Base-by-base conservation (phyloP, 2,329 filamentous ascomycete genomes). In the Sphaerulina musiva region DNA sequence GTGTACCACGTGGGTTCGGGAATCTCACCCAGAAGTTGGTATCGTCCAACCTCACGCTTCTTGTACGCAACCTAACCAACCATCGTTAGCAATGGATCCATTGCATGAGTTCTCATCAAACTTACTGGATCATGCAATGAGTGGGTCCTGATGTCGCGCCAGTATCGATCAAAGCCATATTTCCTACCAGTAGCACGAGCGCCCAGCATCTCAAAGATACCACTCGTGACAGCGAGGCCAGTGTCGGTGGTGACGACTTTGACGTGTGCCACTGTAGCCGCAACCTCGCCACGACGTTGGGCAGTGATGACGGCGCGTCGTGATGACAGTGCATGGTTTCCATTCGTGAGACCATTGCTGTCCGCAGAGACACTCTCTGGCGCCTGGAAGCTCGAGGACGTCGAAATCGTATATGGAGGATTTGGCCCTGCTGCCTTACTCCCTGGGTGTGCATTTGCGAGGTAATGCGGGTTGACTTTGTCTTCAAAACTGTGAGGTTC, bases 111-210 rank as follows among this genome's bases (percentile, higher is more conserved):
- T 29, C 26, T 29, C 26, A 1, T 29, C 26, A 7, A 29, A 29
- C 26, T 29, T 29, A 86, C 81, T 0, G 82, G 83, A 66, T 86
- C 83, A 68, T 86, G 83, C 61, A 86, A 66, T 0, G 77, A 80
- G 68, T 86, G 83, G 4, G 82, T 85, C 4, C 83, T 69, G n/a
- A 85, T 71, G 62, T 86, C 82, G 44, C 83, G 74, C 81, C 81
- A 86, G 67, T 82, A 86, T 1, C 82, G 72, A 70, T 85, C 83
- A 54, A 86, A 68, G 0, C 81, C 81, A 1, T 82, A 77, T 60
- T 78, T 83, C 51, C 71, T 71, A 0, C 77, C 75, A 0, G 82
- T 85, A 0, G 81, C 75, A 56, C 78, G 77, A 0, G 81, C 74
- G 0, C 80, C 83, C 0, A 82, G 82, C 4, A 84, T 79, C 64